Evolutionary conservation across 805 yeast species (phyloP).

Genomic region (Metschnikowia cerradonensis): DNA sequence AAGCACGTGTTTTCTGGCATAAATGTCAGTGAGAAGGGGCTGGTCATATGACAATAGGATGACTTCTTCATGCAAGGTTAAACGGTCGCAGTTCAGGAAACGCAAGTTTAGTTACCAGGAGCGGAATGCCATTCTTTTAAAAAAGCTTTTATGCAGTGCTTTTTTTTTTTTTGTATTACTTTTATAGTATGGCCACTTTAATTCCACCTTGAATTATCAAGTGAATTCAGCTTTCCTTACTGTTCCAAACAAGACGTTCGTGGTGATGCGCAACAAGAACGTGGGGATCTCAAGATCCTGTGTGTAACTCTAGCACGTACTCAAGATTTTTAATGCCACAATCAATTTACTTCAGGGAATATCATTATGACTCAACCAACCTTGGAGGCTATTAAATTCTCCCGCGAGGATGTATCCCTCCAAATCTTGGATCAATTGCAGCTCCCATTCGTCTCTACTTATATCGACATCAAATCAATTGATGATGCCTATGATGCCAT

Average conservation of each 20-base stretch:
- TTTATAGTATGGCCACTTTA: too few species aligned
- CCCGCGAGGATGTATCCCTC: conserved; percentile 42
- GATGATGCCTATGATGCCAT: conserved; percentile 83
- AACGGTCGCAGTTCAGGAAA: too few species aligned
- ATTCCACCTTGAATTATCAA: too few species aligned
- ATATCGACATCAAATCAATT: conserved; percentile 56
- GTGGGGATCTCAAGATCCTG: conserved; percentile 6
- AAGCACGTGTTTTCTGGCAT: too few species aligned
- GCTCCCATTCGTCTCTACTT: conserved; percentile 75
- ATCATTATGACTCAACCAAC: conserved; percentile 16
- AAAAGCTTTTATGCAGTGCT: too few species aligned
- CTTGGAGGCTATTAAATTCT: conserved; percentile 64
- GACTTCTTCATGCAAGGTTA: too few species aligned
- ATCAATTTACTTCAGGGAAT: background rate
- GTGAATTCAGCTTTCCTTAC: too few species aligned
- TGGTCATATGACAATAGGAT: too few species aligned
- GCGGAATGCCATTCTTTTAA: too few species aligned
- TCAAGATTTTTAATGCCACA: conserved; percentile 1
- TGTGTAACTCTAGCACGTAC: background rate
- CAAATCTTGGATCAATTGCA: conserved; percentile 74
- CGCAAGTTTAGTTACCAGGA: too few species aligned
- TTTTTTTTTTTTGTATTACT: too few species aligned
- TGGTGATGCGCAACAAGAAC: background rate
- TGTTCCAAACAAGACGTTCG: background rate
- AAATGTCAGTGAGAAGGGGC: too few species aligned